Percentiles rank a stretch among this genome's conserved stretches.
These are phyloP conservation scores for Tricholoma furcatifolium DNA, from an alignment of 768 basidiomycete genomes.

Conservation along the genomic window DNA sequence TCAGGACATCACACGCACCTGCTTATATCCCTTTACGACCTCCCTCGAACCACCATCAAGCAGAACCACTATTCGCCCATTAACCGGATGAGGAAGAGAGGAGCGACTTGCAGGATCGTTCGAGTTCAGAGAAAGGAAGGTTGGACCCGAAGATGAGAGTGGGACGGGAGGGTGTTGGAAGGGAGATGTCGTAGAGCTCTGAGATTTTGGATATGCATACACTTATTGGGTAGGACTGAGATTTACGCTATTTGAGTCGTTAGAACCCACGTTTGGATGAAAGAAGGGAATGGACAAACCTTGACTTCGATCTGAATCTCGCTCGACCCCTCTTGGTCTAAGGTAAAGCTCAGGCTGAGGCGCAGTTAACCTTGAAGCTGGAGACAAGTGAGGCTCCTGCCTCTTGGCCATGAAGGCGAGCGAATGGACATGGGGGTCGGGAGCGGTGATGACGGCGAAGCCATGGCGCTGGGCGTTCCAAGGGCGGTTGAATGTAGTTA, in stretches of 20 bases:
- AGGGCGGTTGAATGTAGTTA: too few relatives aligned
- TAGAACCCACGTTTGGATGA: background rate
- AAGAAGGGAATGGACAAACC: background rate
- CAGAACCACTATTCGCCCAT: slow-evolving; percentile 14
- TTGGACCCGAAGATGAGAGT: slow-evolving; percentile 14
- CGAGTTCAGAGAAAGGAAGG: slow-evolving; percentile 15
- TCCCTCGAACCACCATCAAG: slow-evolving; percentile 14
- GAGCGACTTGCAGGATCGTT: slow-evolving; percentile 7
- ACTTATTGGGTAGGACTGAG: slow-evolving; percentile 14
- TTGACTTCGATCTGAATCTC: slow-evolving; percentile 18
- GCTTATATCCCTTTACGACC: slow-evolving; percentile 17
- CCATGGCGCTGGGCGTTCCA: too few relatives aligned
- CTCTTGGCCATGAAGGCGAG: too few relatives aligned
- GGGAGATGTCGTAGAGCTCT: slow-evolving; percentile 6
- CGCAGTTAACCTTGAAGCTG: too few relatives aligned
- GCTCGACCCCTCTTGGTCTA: too few relatives aligned
- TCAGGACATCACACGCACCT: slow-evolving; percentile 3
- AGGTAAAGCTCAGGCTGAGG: too few relatives aligned
- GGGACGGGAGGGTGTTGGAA: slow-evolving; percentile 1
- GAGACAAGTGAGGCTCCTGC: too few relatives aligned
- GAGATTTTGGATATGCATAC: slow-evolving; percentile 15
- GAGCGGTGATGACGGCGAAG: too few relatives aligned
- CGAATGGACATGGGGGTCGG: too few relatives aligned
- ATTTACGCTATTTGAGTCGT: slow-evolving; percentile 7
- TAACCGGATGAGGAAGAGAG: slow-evolving; percentile 3